Base-by-base conservation (phyloP, 2,329 filamentous ascomycete genomes). In the Venturia aucupariae region DNA sequence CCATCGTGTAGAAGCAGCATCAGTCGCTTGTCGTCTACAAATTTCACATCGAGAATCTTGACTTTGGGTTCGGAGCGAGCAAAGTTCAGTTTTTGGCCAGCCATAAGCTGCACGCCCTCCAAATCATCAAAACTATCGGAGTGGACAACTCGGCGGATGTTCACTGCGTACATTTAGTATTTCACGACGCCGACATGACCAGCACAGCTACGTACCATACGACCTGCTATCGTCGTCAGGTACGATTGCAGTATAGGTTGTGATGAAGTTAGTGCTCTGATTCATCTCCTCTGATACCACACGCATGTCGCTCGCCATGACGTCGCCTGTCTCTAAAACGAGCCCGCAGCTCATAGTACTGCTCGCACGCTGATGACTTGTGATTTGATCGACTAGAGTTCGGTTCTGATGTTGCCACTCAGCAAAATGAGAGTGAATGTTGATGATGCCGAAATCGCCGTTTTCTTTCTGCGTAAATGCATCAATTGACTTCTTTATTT, bases 261-360 rank as follows among this genome's bases (percentile, higher is more conserved):
- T 75, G 8, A 74, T 60, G 0, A 77, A 72, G 51, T 70, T 57
- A n/a, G 27, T 73, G 8, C 11, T 70, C 8, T 35, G 55, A 27
- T 24, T 42, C 4, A 42, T n/a, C 4, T 57, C 80, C 71, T 81
- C 78, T 57, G 75, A 77, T 30, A 78, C 80, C 81, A 90, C 85
- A 24, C 78, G 79, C 67, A 87, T 76, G 71, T 90, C 87, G 63
- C 83, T 74, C 32, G 74, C 70, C 6, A 68, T 67, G 11, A 74
- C 72, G 11, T 75, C 72, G 8, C 55, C 65, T 6, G 75, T 65
- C 72, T 83, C 71, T 69, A 83, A 69, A 77, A 78, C 68, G 71
- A 82, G 67, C 81, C 75, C 91, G 83, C 7, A 87, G 84, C 74
- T 88, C 84, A 67, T 90, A 86, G 72, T 92, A 86, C 65, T 86